phyloP scores from a whole-genome alignment of 176 grass and related monocot genomes.

The Rhynchospora pubera region DNA sequence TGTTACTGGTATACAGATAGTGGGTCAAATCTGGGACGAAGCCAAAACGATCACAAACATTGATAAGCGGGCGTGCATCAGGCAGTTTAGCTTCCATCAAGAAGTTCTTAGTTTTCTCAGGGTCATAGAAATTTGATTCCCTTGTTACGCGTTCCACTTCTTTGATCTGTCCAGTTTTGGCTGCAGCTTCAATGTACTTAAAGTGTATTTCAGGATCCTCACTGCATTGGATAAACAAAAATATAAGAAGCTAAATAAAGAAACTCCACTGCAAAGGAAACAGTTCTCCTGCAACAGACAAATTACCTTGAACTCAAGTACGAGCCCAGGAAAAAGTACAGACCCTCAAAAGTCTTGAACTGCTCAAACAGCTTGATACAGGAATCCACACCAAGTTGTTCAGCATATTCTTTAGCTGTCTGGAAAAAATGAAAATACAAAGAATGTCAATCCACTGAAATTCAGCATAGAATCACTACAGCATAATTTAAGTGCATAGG shows the following conservation, averaged over 20 bases:
- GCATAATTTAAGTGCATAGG: constrained; percentile 2
- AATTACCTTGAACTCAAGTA: constrained; percentile 93
- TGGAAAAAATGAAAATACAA: constrained; percentile 22
- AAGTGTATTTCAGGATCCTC: constrained; percentile 96
- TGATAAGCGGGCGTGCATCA: constrained; percentile 85
- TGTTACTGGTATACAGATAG: constrained; percentile 88
- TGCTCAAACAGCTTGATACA: constrained; percentile 98
- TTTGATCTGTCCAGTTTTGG: constrained; percentile 93
- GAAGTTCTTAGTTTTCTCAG: constrained; percentile 96
- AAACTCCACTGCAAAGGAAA: background rate
- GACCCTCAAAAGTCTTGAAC: constrained; percentile 98
- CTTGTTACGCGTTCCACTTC: constrained; percentile 99
- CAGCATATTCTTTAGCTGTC: constrained; percentile 89
- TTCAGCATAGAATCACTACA: background rate
- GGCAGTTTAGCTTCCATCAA: constrained; percentile 98
- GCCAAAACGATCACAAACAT: constrained; percentile 95
- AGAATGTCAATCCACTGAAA: background rate
- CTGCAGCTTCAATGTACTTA: constrained; percentile 95
- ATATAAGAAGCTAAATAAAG: constrained; percentile 21
- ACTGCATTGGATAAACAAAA: constrained; percentile 39
- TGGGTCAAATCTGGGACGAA: constrained; percentile 96
- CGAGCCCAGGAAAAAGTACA: constrained; percentile 96
- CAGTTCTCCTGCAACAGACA: constrained; percentile 6
- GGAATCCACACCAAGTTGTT: constrained; percentile 72
- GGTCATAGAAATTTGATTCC: constrained; percentile 96